These are phyloP conservation scores for Microdochium bolleyi DNA, from an alignment of 2,329 filamentous ascomycete species.

Conservation along the genomic window DNA sequence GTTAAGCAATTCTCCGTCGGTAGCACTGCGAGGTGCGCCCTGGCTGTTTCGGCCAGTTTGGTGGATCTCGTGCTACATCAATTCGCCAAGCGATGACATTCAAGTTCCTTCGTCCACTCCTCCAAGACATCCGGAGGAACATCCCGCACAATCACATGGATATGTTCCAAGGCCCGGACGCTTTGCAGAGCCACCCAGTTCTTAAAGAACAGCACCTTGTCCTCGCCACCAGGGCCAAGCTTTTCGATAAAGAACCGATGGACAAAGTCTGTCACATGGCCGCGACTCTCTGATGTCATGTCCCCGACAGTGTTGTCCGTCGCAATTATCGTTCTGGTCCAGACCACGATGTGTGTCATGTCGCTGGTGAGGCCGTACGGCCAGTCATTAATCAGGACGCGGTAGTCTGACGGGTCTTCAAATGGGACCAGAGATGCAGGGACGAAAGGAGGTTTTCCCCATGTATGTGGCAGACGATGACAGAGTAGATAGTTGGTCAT, in stretches of 20 bases:
- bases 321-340: constrained; percentile 76
- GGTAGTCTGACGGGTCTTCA: constrained; percentile 47
- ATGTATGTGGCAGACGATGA: constrained; percentile 58
- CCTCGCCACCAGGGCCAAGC: constrained; percentile 39
- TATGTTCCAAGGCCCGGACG: constrained; percentile 79
- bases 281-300: constrained; percentile 59
- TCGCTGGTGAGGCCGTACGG: constrained; percentile 68
- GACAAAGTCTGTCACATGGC: constrained; percentile 62
- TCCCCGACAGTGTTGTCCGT: constrained; percentile 64
- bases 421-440: constrained; percentile 44
- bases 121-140: constrained; percentile 42
- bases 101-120: constrained; percentile 43
- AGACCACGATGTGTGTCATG: constrained; percentile 80
- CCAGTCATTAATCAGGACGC: constrained; percentile 85
- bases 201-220: constrained; percentile 76
- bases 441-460: constrained; percentile 54
- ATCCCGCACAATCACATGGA: constrained; percentile 66
- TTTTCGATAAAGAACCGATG: constrained; percentile 56
- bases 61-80: constrained; percentile 3
- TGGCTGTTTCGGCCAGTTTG: background rate
- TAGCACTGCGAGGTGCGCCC: background rate
- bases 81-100: constrained; percentile 21
- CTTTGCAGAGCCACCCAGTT: constrained; percentile 89
- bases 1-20: no score
- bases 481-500: constrained; percentile 72